These are phyloP conservation scores for Paecilomyces dactylethromorphus DNA, from an alignment of 2,329 filamentous ascomycete species.

Conservation along the genomic window DNA sequence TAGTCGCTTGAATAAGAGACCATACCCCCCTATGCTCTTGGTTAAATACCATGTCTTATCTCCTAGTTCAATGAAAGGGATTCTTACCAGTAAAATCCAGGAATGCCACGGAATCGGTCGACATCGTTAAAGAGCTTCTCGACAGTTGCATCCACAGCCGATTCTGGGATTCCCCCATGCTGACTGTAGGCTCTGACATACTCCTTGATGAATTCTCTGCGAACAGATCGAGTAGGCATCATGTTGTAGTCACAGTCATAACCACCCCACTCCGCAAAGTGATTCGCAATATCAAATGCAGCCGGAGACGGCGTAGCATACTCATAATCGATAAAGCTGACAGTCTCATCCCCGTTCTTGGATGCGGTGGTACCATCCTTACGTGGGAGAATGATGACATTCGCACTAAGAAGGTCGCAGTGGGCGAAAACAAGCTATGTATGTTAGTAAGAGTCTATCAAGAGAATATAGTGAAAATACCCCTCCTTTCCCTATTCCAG, in stretches of 20 bases:
- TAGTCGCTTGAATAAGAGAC: conserved; percentile 89
- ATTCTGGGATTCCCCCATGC: conserved; percentile 31
- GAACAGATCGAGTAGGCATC: conserved; percentile 70
- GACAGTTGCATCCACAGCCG: conserved; percentile 55
- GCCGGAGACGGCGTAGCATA: conserved; percentile 92
- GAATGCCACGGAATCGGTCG: conserved; percentile 79
- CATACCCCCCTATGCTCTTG: conserved; percentile 73
- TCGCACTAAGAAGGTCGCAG: conserved; percentile 92
- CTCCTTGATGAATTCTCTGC: conserved; percentile 72
- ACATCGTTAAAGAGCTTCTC: conserved; percentile 71
- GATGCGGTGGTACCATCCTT: conserved; percentile 20
- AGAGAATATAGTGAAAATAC: conserved; percentile 39
- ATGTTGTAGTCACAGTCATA: conserved; percentile 88
- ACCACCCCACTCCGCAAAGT: conserved; percentile 97
- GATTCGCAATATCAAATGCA: conserved; percentile 94
- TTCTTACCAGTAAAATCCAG: conserved; percentile 68
- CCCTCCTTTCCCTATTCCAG: conserved; percentile 68
- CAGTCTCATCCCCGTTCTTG: conserved; percentile 43
- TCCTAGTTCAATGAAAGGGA: neutral
- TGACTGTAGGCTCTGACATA: conserved; percentile 72
- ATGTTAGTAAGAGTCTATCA: conserved; percentile 9
- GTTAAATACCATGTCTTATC: neutral
- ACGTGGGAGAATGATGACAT: conserved; percentile 73
- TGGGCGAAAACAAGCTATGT: conserved; percentile 80
- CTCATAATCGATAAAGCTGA: conserved; percentile 96